phyloP scores from a whole-genome alignment of 345 rosid genomes.

The Anacardium occidentale region DNA sequence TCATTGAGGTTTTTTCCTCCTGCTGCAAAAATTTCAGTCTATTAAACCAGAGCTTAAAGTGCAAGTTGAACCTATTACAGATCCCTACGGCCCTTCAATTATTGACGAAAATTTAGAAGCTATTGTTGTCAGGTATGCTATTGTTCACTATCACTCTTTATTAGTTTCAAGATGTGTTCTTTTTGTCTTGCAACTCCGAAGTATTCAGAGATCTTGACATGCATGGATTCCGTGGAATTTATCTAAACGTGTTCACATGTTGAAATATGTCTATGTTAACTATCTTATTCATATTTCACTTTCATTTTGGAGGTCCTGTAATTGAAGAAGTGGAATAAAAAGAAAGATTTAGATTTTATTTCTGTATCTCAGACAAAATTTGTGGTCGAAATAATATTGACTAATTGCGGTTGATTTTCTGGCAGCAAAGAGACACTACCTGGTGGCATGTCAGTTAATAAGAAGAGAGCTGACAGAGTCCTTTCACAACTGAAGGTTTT shows the following conservation, averaged over 20 bases:
- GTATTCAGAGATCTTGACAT: background rate
- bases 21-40: constrained; percentile 48
- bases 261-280: background rate
- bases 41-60: constrained; percentile 65
- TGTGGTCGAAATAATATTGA: constrained; percentile 7
- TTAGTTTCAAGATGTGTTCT: background rate
- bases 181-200: background rate
- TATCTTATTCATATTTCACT: background rate
- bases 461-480: constrained; percentile 67
- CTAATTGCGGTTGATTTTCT: constrained; percentile 14
- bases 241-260: background rate
- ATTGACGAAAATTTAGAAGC: constrained; percentile 74
- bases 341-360: background rate
- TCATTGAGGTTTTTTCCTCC: background rate
- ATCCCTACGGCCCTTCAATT: constrained; percentile 90
- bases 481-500: constrained; percentile 80
- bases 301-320: background rate
- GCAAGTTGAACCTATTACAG: constrained; percentile 71
- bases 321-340: background rate
- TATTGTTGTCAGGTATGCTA: constrained; percentile 77
- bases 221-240: background rate
- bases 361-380: background rate
- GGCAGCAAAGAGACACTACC: constrained; percentile 87
- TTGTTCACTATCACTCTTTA: background rate
- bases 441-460: constrained; percentile 80